Conservation (phyloP, 2,329 filamentous ascomycete genomes). For the Bipolaris gigantea region DNA sequence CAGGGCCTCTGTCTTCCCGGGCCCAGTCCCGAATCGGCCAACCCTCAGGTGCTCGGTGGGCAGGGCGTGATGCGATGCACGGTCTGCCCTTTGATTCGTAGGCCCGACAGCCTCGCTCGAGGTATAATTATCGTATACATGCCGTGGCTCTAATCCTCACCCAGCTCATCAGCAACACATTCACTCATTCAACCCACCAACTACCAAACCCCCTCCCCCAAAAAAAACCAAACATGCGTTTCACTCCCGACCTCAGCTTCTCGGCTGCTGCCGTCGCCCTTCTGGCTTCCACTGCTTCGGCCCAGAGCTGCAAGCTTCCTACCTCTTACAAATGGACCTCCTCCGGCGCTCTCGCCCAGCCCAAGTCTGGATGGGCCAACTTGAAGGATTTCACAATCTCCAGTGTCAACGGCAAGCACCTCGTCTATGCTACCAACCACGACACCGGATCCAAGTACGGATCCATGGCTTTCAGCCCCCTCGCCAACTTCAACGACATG, state of each 20-base stretch:
- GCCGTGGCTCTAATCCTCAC: not conserved
- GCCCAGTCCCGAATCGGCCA: not conserved
- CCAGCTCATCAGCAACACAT: not conserved
- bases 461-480: slow-evolving; percentile 61
- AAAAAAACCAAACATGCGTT: slow-evolving; percentile 11
- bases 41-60: not conserved
- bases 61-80: not conserved
- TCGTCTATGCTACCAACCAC: slow-evolving; percentile 62
- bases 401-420: slow-evolving; percentile 59
- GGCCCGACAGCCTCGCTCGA: not conserved
- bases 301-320: slow-evolving; percentile 54
- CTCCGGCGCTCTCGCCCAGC: slow-evolving; percentile 54
- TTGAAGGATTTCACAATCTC: slow-evolving; percentile 66
- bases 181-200: not conserved
- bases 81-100: not conserved
- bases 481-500: slow-evolving; percentile 59
- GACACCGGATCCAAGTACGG: slow-evolving; percentile 53
- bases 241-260: slow-evolving; percentile 9
- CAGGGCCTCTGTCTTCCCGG: not conserved
- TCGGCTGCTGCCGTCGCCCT: slow-evolving; percentile 12
- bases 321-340: slow-evolving; percentile 61
- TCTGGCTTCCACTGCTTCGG: slow-evolving; percentile 16
- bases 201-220: not conserved
- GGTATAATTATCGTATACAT: slow-evolving; percentile 9
- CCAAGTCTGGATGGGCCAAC: slow-evolving; percentile 57